Conservation (phyloP, 257 asterid genomes). For the Vinca minor region DNA sequence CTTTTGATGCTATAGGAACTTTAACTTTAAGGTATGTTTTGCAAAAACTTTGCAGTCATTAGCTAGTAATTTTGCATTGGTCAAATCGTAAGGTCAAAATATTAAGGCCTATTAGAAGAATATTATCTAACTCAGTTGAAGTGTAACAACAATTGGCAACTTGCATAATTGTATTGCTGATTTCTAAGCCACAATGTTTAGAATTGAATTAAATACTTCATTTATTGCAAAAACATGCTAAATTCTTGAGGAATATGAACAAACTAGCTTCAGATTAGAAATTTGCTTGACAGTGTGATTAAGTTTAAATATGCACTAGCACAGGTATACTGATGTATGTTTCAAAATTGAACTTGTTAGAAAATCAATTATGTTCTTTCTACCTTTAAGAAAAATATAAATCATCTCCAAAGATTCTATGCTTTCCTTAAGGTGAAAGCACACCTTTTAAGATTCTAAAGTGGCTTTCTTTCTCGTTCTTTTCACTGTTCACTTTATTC, state of each 20-base stretch:
- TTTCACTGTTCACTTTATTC: constrained; percentile 19
- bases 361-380: background rate
- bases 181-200: background rate
- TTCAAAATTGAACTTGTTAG: background rate
- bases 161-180: background rate
- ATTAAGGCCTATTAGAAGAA: background rate
- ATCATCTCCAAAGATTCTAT: background rate
- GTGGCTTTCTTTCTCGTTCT: constrained; percentile 16
- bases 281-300: background rate
- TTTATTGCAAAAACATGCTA: background rate
- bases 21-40: background rate
- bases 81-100: background rate
- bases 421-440: background rate
- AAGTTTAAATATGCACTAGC: background rate
- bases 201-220: background rate
- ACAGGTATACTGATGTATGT: background rate
- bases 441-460: constrained; percentile 13
- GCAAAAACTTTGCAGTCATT: background rate
- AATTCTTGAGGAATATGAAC: background rate
- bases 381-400: background rate
- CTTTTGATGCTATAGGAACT: background rate
- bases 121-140: background rate
- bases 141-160: background rate
- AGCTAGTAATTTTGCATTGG: no score
- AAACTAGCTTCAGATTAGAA: background rate